Evolutionary conservation across 805 yeast genomes (phyloP).

Genomic region (Suhomyces sp.): DNA sequence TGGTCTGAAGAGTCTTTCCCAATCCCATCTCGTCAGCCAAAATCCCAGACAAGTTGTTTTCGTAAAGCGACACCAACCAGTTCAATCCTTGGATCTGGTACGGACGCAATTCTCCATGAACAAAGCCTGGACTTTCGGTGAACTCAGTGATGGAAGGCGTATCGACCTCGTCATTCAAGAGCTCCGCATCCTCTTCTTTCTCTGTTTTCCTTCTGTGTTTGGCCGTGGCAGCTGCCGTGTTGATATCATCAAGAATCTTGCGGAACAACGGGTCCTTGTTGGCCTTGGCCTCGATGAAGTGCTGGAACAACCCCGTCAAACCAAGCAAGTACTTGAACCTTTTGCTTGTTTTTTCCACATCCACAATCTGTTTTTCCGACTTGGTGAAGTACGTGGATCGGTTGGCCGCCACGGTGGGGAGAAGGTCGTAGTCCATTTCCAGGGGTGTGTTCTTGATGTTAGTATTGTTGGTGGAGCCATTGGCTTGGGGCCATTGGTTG

Average conservation of each 20-base stretch:
- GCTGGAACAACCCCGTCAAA: slow-evolving; percentile 63
- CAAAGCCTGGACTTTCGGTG: slow-evolving; percentile 50
- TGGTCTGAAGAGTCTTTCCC: slow-evolving; percentile 80
- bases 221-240: slow-evolving; percentile 11
- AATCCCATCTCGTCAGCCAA: slow-evolving; percentile 87
- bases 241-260: slow-evolving; percentile 47
- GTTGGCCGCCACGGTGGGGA: slow-evolving; percentile 8
- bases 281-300: slow-evolving; percentile 66
- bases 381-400: slow-evolving; percentile 29
- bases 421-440: too few species aligned
- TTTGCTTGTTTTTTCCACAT: slow-evolving; percentile 59
- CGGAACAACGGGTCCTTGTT: slow-evolving; percentile 57
- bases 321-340: slow-evolving; percentile 68
- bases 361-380: slow-evolving; percentile 40
- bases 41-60: slow-evolving; percentile 70
- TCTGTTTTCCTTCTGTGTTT: slow-evolving; percentile 67
- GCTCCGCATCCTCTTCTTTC: slow-evolving; percentile 75
- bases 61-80: slow-evolving; percentile 70
- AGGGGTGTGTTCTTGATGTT: slow-evolving; percentile 1
- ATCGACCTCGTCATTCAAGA: slow-evolving; percentile 54
- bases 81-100: slow-evolving; percentile 81
- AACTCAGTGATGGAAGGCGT: slow-evolving; percentile 42
- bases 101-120: slow-evolving; percentile 62
- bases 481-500: not conserved
- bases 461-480: not conserved